Base-by-base conservation (phyloP, 2,329 filamentous ascomycete species). In the Talaromyces sp. region DNA sequence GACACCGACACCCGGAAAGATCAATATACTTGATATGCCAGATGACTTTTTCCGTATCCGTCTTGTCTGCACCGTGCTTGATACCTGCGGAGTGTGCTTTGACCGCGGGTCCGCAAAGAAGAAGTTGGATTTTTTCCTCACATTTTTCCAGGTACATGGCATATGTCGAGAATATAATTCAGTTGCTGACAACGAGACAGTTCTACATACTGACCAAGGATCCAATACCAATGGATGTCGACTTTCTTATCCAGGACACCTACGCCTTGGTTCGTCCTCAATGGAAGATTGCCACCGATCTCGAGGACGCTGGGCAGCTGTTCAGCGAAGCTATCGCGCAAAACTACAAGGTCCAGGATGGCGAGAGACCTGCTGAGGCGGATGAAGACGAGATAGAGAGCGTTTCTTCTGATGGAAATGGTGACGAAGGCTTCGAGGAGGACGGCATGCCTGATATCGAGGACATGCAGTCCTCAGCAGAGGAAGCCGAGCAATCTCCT, bases 31-130 rank as follows among this genome's bases (percentile, higher is more conserved):
- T 60, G 95, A 99, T 73, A 81, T 91, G 64, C 91, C 92, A 0
- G 95, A 98, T 72, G 96, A 99, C 71, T 98, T 90, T 77, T 99
- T 99, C 77, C 90, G 95, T 58, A 93, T 98, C 70, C 91, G 95
- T 11, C 82, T 99, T 39, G 88, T 96, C 32, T 90, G 92, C 65
- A 96, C 89, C 15, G 82, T 99, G 55, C 83, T 99, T 4, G 96
- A 99, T 76, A 97, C 93, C 0, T 98, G 93, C 67, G 95, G 96
- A 59, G 89, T 96, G 75, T 99, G 93, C 78, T 99, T 97, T 70
- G 95, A 95, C 74, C 89, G 93, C 69, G 95, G 96, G 8, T 87
- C 89, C 51, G 91, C 93, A 1, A 96, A 93, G 75, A 98, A 98
- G 81, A 99, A 98, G 77, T 84, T 99, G 10, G 95, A 99, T 71